These are phyloP conservation scores for Phlebiopsis gigantea DNA, from an alignment of 768 basidiomycete genomes.

Conservation along the genomic window DNA sequence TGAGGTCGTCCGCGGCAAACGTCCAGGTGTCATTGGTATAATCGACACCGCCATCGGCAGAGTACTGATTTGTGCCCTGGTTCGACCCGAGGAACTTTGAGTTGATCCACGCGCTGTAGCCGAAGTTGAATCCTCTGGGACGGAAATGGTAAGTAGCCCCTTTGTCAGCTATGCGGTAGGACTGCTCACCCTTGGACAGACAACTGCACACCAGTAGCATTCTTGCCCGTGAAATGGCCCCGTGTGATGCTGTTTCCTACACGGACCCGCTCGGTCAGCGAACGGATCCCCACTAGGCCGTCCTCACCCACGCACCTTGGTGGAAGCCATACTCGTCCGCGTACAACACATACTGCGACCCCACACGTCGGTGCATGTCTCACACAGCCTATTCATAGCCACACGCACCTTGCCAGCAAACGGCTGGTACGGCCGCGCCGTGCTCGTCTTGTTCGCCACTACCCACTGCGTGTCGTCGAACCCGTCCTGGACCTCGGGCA, in stretches of 20 bases:
- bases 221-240: conserved; percentile 20
- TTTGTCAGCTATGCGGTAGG: too few species aligned
- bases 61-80: conserved; percentile 20
- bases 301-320: conserved; percentile 10
- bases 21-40: conserved; percentile 16
- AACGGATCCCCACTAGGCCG: background rate
- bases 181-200: conserved; percentile 21
- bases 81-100: conserved; percentile 18
- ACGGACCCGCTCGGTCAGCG: background rate
- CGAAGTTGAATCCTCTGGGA: conserved; percentile 18
- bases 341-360: conserved; percentile 18
- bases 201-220: conserved; percentile 21
- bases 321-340: conserved; percentile 23
- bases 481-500: conserved; percentile 22
- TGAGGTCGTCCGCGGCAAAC: conserved; percentile 13
- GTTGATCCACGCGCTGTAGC: conserved; percentile 22
- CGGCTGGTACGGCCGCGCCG: conserved; percentile 20
- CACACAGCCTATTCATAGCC: background rate
- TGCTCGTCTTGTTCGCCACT: conserved; percentile 23
- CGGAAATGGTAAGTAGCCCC: too few species aligned
- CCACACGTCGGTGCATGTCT: background rate
- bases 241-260: conserved; percentile 19
- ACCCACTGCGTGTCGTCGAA: conserved; percentile 26
- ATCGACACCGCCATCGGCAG: conserved; percentile 12
- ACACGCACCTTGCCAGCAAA: conserved; percentile 14